Conservation (phyloP, 1,139 yeast genomes). For the Geotrichum phurueaensis region DNA sequence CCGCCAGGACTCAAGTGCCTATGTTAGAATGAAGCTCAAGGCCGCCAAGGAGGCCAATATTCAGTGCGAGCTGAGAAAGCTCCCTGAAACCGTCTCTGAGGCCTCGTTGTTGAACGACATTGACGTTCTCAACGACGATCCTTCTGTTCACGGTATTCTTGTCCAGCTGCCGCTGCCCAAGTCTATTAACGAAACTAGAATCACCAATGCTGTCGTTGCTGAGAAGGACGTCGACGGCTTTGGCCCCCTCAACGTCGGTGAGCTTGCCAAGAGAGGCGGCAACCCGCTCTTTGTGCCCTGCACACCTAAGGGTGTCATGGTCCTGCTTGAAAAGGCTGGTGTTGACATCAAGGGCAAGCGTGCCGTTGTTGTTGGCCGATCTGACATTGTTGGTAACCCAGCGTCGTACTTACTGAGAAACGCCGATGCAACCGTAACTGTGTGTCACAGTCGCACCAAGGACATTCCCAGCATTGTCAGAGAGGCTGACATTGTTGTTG, state of each 20-base stretch:
- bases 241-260: conserved; percentile 85
- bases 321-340: conserved; percentile 58
- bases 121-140: conserved; percentile 58
- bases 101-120: conserved; percentile 53
- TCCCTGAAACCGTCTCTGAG: conserved; percentile 32
- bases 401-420: conserved; percentile 75
- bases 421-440: conserved; percentile 81
- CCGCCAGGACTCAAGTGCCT: conserved; percentile 84
- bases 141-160: conserved; percentile 75
- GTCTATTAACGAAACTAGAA: conserved; percentile 67
- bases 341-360: conserved; percentile 67
- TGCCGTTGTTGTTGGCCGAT: conserved; percentile 94
- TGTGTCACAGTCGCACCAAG: conserved; percentile 69
- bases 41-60: conserved; percentile 55
- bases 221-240: conserved; percentile 95
- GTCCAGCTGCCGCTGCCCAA: conserved; percentile 90
- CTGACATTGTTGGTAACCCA: conserved; percentile 94
- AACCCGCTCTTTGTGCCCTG: conserved; percentile 83
- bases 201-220: conserved; percentile 72
- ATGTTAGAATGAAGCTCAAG: conserved; percentile 88
- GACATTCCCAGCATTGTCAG: conserved; percentile 55
- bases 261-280: conserved; percentile 82
- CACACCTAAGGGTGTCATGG: conserved; percentile 92
- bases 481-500: conserved; percentile 82
- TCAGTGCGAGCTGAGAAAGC: conserved; percentile 32